Evolutionary conservation across 2,329 filamentous ascomycete genomes (phyloP), one percentile per base, ranked within the genome.

Genomic region (Cladosporium colombiae): DNA sequence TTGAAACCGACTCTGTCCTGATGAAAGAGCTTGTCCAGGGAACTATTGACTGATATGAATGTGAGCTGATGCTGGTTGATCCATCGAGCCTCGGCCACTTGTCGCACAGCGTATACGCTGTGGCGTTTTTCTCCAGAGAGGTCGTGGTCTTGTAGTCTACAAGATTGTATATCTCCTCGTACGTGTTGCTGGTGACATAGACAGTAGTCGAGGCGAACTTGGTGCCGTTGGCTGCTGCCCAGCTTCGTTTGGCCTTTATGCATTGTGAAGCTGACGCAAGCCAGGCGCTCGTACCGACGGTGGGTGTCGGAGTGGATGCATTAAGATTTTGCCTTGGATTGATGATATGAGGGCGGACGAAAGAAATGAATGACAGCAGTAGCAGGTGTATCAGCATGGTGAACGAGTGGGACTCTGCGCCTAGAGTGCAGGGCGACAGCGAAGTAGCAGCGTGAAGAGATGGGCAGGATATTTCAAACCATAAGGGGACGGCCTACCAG

Each of bases 61-160:
- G 23, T 29, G 16, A 33, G 23, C 14, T 56, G 13, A 67, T 56
- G 10, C 37, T 67, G 27, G 67, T 70, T 58, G 35, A 52, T n/a
- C 67, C 70, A 57, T 70, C 53, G 14, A 72, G 64, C 13, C 71
- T 67, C 7, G 69, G 70, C 25, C 40, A 72, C 27, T 69, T 69
- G 64, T 72, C 71, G 49, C 71, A 72, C 8, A 72, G 69, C 5
- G 69, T 71, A 61, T 67, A 71, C 4, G 68, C 64, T 13, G 53
- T 61, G n/a, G 55, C 18, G 52, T 65, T 67, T 14, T 21, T 27
- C 1, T 46, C 40, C 40, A 46, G 40, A 21, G 40, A 46, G 2
- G 40, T 46, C 8, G 10, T 3, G 40, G 40, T 46, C 40, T 46
- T 46, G 40, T 46, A 46, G 40, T 46, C 40, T 2, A 23, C 40